Conservation (phyloP, 2,329 filamentous ascomycete genomes). For the Cercospora canescens region DNA sequence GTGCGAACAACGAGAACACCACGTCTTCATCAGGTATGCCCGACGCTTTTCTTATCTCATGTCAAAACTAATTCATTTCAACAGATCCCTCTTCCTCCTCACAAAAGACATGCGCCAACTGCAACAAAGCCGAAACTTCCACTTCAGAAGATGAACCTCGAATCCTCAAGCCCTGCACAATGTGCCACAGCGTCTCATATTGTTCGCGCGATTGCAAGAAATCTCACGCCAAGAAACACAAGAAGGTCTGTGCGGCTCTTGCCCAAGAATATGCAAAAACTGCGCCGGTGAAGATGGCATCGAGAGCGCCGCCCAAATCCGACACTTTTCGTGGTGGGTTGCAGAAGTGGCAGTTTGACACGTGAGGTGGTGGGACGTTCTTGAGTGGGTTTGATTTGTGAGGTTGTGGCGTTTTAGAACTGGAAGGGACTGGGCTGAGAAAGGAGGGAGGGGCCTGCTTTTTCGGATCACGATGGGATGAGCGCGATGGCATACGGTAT, state of each 20-base stretch:
- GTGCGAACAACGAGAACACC: neutral
- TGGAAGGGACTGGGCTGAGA: neutral
- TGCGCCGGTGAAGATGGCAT: slow-evolving; percentile 42
- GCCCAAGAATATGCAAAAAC: slow-evolving; percentile 42
- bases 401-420: neutral
- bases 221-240: slow-evolving; percentile 41
- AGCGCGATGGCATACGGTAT: too few species aligned
- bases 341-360: slow-evolving; percentile 44
- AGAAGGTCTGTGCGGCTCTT: slow-evolving; percentile 41
- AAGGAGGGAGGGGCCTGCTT: neutral
- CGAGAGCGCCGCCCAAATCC: slow-evolving; percentile 33
- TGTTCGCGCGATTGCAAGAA: slow-evolving; percentile 45
- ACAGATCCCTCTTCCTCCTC: neutral
- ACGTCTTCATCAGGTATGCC: neutral
- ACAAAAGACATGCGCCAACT: slow-evolving; percentile 14
- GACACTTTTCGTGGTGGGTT: slow-evolving; percentile 37
- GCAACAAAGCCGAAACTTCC: slow-evolving; percentile 18
- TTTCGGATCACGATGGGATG: too few species aligned
- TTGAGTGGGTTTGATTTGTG: neutral
- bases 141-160: slow-evolving; percentile 10
- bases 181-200: slow-evolving; percentile 42
- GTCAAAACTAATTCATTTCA: neutral
- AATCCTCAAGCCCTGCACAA: slow-evolving; percentile 39
- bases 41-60: neutral
- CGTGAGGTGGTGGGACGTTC: slow-evolving; percentile 18